Percentiles rank a stretch among this genome's conserved stretches.
Conservation (phyloP, 2,329 filamentous ascomycete genomes). For the Clonostachys chloroleuca region DNA sequence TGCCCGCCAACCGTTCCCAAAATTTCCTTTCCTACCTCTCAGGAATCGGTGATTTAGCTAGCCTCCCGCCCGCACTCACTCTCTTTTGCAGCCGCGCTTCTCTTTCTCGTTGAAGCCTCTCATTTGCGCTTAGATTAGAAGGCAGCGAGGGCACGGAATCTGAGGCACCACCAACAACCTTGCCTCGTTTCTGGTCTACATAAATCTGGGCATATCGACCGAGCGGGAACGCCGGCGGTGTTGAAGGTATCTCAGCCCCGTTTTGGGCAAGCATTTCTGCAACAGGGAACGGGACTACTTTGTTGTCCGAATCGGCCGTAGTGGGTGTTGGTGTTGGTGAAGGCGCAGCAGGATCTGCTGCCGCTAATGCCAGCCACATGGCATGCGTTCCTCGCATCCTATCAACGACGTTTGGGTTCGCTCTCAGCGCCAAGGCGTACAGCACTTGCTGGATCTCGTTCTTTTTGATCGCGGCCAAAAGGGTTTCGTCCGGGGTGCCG, state of each 20-base stretch:
- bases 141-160: slow-evolving; percentile 64
- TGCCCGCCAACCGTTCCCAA: slow-evolving; percentile 30
- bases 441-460: slow-evolving; percentile 94
- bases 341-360: slow-evolving; percentile 84
- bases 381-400: slow-evolving; percentile 84
- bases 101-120: slow-evolving; percentile 55
- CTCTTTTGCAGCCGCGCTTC: slow-evolving; percentile 72
- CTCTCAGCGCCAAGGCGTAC: slow-evolving; percentile 80
- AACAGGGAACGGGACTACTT: slow-evolving; percentile 71
- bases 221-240: slow-evolving; percentile 77
- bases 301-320: slow-evolving; percentile 34
- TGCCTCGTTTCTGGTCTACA: slow-evolving; percentile 69
- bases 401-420: slow-evolving; percentile 83
- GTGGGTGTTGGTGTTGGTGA: slow-evolving; percentile 40
- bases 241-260: slow-evolving; percentile 77
- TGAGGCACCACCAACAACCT: slow-evolving; percentile 34
- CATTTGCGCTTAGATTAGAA: slow-evolving; percentile 29
- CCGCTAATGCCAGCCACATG: slow-evolving; percentile 85
- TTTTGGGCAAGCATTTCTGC: slow-evolving; percentile 93
- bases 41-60: slow-evolving; percentile 62
- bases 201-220: slow-evolving; percentile 78
- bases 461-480: slow-evolving; percentile 89
- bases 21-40: slow-evolving; percentile 48
- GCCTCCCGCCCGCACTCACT: slow-evolving; percentile 70
- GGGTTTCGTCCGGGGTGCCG: slow-evolving; percentile 75